Percentiles rank a stretch among this genome's conserved stretches.
These are phyloP conservation scores for Endoconidiophora laricicola DNA, from an alignment of 2,329 filamentous ascomycete genomes.

Conservation along the genomic window DNA sequence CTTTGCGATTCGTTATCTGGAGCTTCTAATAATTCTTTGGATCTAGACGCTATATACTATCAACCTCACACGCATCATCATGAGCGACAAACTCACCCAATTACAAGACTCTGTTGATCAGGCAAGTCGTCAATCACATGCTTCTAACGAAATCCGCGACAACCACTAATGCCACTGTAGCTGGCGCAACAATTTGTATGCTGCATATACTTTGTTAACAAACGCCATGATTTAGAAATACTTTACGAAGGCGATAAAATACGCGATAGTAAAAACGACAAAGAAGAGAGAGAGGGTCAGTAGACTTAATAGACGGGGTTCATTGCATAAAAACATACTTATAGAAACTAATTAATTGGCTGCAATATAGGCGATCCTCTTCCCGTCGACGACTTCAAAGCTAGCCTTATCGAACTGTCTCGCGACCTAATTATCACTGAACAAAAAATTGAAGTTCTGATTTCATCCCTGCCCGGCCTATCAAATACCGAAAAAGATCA, in stretches of 20 bases:
- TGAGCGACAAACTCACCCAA: slow-evolving; percentile 66
- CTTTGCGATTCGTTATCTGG: neutral
- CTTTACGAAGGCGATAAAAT: slow-evolving; percentile 42
- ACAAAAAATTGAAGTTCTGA: slow-evolving; percentile 66
- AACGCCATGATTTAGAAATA: slow-evolving; percentile 49
- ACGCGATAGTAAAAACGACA: slow-evolving; percentile 38
- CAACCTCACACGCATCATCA: slow-evolving; percentile 18
- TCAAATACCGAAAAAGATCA: slow-evolving; percentile 67
- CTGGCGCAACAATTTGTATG: slow-evolving; percentile 53
- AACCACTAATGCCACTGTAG: slow-evolving; percentile 22
- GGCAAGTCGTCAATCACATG: slow-evolving; percentile 27
- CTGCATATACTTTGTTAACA: slow-evolving; percentile 47
- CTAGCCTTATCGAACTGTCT: slow-evolving; percentile 55
- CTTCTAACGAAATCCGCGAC: neutral
- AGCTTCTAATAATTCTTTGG: neutral
- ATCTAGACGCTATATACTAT: neutral
- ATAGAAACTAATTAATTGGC: too few relatives aligned
- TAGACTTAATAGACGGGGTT: neutral
- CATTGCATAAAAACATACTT: too few relatives aligned
- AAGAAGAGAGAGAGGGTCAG: slow-evolving; percentile 34
- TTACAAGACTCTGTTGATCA: slow-evolving; percentile 74
- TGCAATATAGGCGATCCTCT: slow-evolving; percentile 38
- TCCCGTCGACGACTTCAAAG: slow-evolving; percentile 45
- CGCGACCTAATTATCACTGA: slow-evolving; percentile 63
- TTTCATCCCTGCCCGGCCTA: slow-evolving; percentile 58